A percentile compares a stretch with the other conserved stretches of the same genome.
These are phyloP conservation scores for Centella asiatica DNA, from an alignment of 129 eudicot species.

Conservation along the genomic window DNA sequence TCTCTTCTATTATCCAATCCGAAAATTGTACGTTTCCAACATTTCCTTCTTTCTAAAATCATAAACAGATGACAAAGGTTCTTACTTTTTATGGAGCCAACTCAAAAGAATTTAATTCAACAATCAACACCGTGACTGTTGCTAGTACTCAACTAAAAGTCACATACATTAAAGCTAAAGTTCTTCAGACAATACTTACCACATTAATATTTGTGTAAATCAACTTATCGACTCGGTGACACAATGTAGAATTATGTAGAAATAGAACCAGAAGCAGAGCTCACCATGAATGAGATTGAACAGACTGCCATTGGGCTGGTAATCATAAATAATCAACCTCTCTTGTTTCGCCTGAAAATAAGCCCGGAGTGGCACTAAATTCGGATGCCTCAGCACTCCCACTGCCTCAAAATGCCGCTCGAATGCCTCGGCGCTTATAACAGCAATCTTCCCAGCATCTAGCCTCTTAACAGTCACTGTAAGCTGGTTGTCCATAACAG, in stretches of 20 bases:
- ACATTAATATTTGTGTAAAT: background rate
- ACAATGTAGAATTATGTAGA: background rate
- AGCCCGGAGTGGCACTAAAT: constrained; percentile 67
- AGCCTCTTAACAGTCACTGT: constrained; percentile 73
- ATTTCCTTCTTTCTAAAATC: too few relatives aligned
- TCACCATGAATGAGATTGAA: constrained; percentile 72
- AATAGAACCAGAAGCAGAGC: constrained; percentile 1
- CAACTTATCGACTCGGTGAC: background rate
- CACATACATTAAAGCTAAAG: background rate
- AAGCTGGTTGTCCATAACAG: constrained; percentile 63
- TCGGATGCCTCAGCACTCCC: constrained; percentile 76
- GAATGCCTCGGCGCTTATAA: constrained; percentile 43
- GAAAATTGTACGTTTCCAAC: too few relatives aligned
- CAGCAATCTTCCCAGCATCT: constrained; percentile 47
- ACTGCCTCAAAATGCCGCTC: constrained; percentile 71
- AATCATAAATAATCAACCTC: constrained; percentile 66
- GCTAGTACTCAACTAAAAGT: background rate
- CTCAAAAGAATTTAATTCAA: background rate
- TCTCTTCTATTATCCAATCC: too few relatives aligned
- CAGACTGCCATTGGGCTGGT: constrained; percentile 74
- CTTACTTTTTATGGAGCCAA: constrained; percentile 6
- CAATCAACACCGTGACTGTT: background rate
- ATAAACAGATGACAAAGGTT: too few relatives aligned
- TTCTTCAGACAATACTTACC: background rate
- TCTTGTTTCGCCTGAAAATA: constrained; percentile 77